These are phyloP conservation scores for Spencermartinsiella europaea DNA, from an alignment of 805 yeast species.

Conservation along the genomic window DNA sequence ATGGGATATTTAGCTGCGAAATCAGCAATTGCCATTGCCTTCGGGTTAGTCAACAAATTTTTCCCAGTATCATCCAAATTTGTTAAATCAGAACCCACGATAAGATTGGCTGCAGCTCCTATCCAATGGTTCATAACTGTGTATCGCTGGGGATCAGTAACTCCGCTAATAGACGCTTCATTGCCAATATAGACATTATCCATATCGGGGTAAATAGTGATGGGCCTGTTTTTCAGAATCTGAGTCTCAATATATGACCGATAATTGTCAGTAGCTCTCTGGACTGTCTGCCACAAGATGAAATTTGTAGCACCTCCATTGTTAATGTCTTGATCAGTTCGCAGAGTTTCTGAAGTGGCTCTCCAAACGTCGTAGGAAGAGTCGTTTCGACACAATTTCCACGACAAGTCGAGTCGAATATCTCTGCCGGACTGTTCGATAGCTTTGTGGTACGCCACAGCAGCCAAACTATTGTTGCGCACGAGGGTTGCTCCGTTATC, in stretches of 20 bases:
- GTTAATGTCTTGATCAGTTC: constrained; percentile 13
- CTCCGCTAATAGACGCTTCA: constrained; percentile 7
- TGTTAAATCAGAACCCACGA: constrained; percentile 8
- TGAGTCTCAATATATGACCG: constrained; percentile 9
- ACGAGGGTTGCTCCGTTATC: constrained; percentile 10
- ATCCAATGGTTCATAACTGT: constrained; percentile 12
- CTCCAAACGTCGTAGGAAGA: constrained; percentile 8
- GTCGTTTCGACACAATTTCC: constrained; percentile 13
- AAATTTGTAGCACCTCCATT: constrained; percentile 9
- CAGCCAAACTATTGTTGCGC: constrained; percentile 7
- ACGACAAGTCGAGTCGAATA: constrained; percentile 9
- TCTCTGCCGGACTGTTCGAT: constrained; percentile 8
- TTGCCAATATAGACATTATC: constrained; percentile 11
- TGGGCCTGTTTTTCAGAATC: constrained; percentile 3
- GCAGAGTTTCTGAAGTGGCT: constrained; percentile 6
- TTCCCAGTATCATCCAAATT: constrained; percentile 7
- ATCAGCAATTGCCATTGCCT: constrained; percentile 5
- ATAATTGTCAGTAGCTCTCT: constrained; percentile 12
- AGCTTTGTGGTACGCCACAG: constrained; percentile 9
- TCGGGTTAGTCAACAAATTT: constrained; percentile 7
- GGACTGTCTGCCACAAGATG: constrained; percentile 9
- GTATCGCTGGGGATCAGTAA: constrained; percentile 7
- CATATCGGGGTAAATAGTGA: constrained; percentile 13
- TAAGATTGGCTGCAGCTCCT: constrained; percentile 13
- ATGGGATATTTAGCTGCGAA: constrained; percentile 11